phyloP scores from a whole-genome alignment of 306 rosid species.

The Pyrus communis region DNA sequence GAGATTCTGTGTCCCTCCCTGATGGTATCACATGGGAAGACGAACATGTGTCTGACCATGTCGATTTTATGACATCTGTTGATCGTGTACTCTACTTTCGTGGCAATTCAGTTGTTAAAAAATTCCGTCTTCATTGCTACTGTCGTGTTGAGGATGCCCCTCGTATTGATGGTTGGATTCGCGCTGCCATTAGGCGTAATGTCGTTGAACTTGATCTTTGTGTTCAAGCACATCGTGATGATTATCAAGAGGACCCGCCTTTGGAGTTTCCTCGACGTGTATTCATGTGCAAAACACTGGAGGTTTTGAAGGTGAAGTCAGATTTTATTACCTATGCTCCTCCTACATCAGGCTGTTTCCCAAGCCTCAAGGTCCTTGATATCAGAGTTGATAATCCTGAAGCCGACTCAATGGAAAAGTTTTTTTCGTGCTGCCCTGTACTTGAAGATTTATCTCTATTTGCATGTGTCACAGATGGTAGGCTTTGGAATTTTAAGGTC shows the following conservation, averaged over 20 bases:
- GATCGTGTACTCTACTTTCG: neutral
- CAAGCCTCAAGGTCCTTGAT: neutral
- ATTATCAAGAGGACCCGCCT: neutral
- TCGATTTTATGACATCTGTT: neutral
- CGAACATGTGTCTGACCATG: neutral
- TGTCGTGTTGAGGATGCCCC: neutral
- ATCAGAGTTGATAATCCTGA: neutral
- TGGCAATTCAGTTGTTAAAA: neutral
- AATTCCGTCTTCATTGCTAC: neutral
- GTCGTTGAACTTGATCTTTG: neutral
- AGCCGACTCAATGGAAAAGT: neutral
- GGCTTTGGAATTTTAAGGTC: neutral
- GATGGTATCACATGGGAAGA: too few relatives aligned
- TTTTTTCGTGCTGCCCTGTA: too few relatives aligned
- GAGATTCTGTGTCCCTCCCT: too few relatives aligned
- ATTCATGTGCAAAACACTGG: neutral
- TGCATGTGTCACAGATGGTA: neutral
- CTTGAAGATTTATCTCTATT: neutral
- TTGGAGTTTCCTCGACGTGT: neutral
- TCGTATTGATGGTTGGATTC: neutral
- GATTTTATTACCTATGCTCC: neutral
- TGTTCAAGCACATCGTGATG: neutral
- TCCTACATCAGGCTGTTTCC: neutral
- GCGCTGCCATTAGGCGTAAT: neutral
- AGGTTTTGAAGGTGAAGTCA: neutral